Conservation (phyloP, 495 filamentous ascomycete species). For the Penicillium coffeae region DNA sequence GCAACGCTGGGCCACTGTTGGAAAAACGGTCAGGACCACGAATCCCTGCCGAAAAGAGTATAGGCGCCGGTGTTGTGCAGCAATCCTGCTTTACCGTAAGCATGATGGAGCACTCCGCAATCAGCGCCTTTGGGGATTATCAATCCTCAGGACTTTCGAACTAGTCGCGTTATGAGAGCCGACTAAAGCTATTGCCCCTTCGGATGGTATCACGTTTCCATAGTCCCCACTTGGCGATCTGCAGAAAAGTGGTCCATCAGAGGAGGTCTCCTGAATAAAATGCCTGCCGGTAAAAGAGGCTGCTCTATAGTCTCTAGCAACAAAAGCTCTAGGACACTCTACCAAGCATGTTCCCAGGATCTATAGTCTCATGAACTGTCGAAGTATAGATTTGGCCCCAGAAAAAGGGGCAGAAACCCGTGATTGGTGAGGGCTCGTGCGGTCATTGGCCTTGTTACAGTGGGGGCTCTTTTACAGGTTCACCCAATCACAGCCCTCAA, state of each 20-base stretch:
- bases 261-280: background rate
- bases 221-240: background rate
- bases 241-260: background rate
- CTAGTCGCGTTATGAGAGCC: background rate
- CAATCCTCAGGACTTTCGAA: background rate
- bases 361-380: background rate
- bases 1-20: too few relatives aligned
- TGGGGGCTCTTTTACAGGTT: background rate
- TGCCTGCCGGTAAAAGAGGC: background rate
- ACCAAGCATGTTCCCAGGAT: background rate
- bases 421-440: slow-evolving; percentile 6
- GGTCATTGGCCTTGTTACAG: background rate
- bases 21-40: background rate
- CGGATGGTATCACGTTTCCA: background rate
- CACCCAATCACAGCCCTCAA: background rate
- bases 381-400: background rate
- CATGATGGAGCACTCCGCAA: too few relatives aligned
- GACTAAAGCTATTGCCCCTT: background rate
- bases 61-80: background rate
- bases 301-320: background rate
- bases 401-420: slow-evolving; percentile 1
- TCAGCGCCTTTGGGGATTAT: background rate
- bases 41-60: too few relatives aligned
- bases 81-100: background rate
- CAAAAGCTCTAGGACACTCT: background rate